Evolutionary conservation across 192 early-diverging fungal genomes (phyloP).

Genomic region (Gigaspora rosea): DNA sequence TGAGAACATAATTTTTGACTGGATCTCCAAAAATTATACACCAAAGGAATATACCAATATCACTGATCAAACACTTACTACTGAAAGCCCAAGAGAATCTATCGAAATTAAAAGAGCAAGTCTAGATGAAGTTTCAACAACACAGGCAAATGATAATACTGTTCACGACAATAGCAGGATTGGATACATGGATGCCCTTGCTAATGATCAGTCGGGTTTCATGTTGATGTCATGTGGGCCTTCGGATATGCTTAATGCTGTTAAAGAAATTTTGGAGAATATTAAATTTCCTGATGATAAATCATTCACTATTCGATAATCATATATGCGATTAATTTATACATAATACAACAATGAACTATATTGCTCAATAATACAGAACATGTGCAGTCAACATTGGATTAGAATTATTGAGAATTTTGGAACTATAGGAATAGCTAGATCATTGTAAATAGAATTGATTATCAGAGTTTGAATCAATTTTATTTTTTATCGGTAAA

Average conservation of each 20-base stretch:
- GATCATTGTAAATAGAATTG: no score
- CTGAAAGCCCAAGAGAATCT: background rate
- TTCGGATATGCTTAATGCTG: background rate
- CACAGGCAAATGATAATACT: background rate
- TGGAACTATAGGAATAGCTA: no score
- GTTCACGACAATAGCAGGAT: background rate
- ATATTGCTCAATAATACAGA: no score
- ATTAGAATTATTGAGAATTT: no score
- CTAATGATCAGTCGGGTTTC: background rate
- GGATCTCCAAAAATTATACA: constrained; percentile 13
- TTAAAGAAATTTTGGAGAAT: background rate
- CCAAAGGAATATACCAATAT: background rate
- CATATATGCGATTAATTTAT: no score
- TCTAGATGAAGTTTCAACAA: background rate
- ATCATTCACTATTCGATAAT: no score
- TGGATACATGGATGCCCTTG: background rate
- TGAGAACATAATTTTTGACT: constrained; percentile 2
- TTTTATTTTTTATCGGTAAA: no score
- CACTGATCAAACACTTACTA: background rate
- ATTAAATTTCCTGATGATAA: background rate
- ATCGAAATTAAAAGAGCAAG: background rate
- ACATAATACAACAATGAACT: no score
- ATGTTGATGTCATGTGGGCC: background rate
- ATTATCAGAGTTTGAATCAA: no score
- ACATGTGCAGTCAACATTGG: no score